Conservation (phyloP, 768 basidiomycete genomes). For the Amanita rubescens region DNA sequence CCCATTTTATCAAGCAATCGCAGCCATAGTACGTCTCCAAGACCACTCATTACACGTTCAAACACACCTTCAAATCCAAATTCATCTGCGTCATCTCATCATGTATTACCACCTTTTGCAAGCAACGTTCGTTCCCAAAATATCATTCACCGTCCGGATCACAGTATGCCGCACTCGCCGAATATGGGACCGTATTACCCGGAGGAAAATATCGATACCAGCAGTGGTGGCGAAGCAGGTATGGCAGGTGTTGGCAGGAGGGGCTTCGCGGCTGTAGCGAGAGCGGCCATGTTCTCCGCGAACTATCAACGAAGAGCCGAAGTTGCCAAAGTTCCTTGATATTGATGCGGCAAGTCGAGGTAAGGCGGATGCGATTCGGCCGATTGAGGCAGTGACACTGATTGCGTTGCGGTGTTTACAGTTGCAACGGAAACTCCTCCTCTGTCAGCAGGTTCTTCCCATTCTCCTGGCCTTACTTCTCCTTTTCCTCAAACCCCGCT, state of each 20-base stretch:
- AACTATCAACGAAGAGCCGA: slow-evolving; percentile 22
- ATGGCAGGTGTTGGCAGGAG: slow-evolving; percentile 90
- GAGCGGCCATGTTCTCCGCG: slow-evolving; percentile 35
- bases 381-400: not conserved
- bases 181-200: slow-evolving; percentile 6
- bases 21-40: not conserved
- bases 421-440: slow-evolving; percentile 33
- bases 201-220: slow-evolving; percentile 52
- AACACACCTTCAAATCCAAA: not conserved
- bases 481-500: slow-evolving; percentile 30
- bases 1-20: slow-evolving; percentile 3
- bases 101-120: not conserved
- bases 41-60: not conserved
- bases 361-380: slow-evolving; percentile 16
- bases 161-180: slow-evolving; percentile 9
- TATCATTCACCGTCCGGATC: not conserved
- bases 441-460: slow-evolving; percentile 39
- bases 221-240: slow-evolving; percentile 66
- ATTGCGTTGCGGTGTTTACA: slow-evolving; percentile 7
- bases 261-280: slow-evolving; percentile 74
- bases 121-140: not conserved
- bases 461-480: slow-evolving; percentile 35
- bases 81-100: not conserved
- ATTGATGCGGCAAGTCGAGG: slow-evolving; percentile 35
- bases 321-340: slow-evolving; percentile 38